These are phyloP conservation scores for Chlamydomonas applanata DNA, from an alignment of 139 green algal genomes.

Conservation along the genomic window DNA sequence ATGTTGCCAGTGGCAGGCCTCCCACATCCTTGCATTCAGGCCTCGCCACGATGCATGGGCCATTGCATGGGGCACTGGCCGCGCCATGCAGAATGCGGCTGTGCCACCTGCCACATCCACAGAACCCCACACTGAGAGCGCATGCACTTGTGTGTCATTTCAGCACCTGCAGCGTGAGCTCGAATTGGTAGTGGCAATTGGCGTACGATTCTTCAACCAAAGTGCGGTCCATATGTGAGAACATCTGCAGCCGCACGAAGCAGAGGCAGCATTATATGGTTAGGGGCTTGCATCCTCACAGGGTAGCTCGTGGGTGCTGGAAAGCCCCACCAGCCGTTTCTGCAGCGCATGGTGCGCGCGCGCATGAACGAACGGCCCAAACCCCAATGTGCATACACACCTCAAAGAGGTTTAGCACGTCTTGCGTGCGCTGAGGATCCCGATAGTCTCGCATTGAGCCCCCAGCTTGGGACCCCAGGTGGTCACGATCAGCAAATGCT, in stretches of 20 bases:
- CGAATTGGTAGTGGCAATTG: conserved; percentile 19
- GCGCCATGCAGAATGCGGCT: no score
- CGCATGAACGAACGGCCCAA: no score
- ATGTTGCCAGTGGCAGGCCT: no score
- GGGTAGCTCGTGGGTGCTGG: no score
- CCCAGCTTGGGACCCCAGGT: background rate
- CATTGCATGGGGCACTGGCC: no score
- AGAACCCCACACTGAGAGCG: background rate
- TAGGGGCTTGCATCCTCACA: no score
- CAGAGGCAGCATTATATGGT: no score
- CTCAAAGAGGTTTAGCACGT: conserved; percentile 31
- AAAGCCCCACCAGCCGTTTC: no score
- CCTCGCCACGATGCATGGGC: no score
- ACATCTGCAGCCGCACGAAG: conserved; percentile 15
- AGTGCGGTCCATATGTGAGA: conserved; percentile 6
- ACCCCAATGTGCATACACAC: conserved; percentile 12
- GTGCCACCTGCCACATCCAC: background rate
- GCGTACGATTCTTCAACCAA: conserved; percentile 13
- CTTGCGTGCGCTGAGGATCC: background rate
- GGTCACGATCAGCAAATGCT: conserved; percentile 1
- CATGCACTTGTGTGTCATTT: background rate
- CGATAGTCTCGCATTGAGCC: conserved; percentile 13
- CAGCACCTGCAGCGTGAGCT: conserved; percentile 9
- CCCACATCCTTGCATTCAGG: no score
- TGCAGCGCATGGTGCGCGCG: no score